Evolutionary conservation across 371 early-diverging fungal species (phyloP), one percentile per base, ranked within the genome.

Genomic region (Fennellomyces sp.): DNA sequence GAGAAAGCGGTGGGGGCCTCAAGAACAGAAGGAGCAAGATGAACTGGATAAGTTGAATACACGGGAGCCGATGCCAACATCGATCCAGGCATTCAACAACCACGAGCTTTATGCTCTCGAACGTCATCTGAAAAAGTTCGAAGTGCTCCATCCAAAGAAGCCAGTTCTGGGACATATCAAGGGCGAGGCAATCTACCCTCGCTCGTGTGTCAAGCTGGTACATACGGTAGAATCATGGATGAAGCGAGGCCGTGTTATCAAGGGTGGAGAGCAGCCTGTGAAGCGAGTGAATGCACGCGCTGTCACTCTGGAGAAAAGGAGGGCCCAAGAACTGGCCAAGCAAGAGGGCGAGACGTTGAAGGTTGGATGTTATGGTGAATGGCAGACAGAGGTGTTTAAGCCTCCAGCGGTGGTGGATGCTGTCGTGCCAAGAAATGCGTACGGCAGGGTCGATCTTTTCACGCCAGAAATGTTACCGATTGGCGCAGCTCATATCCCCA

Each of bases 51-150:
- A 64, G 4, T 51, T 63, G 5, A 72, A 81, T 23, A 51, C 69
- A 4, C 70, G 70, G 10, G 91, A 93, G 56, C 63, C 74, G n/a
- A 93, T 96, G 89, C 97, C 97, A 1, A 89, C 82, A 1, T 84
- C 85, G 5, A 70, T 94, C 5, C 76, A 77, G 1, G 92, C 83
- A 15, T 94, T 94, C 73, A 87, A 89, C 31, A 85, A 88, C 45
- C 94, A 94, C 67, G 87, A 92, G 13, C 62, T 91, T 80, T 96
- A 88, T 70, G 95, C 88, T 8, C 72, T 97, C 36, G 91, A 94
- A 58, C 80, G 94, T n/a, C 92, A 95, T 59, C 64, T 94, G 45
- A 86, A 87, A 38, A 89, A 90, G 55, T 81, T 76, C 56, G 89
- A 96, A 60, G 74, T 90, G 3, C 55, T 96, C 1, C 61, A 88